Evolutionary conservation across 2,329 filamentous ascomycete species (phyloP), one percentile per base, ranked within the genome.

Genomic region (Fusarium caatingaense): DNA sequence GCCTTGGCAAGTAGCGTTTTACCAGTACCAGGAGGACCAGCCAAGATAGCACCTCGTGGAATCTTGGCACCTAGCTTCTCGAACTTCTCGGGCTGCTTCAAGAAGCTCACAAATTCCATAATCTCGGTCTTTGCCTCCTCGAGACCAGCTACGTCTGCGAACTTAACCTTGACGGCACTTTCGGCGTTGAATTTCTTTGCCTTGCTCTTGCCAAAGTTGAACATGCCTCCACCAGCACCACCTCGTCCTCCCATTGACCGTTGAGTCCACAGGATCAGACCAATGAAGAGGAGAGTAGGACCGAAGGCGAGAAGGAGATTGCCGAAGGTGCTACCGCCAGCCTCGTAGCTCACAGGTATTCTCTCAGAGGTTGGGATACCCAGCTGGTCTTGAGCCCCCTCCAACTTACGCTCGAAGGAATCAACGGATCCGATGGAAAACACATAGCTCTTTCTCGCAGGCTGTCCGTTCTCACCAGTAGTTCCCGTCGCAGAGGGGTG

Each of bases 101-200:
- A 83, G 85, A 99, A 99, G 78, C 92, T 94, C 73, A 99, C 96
- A 76, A 99, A 99, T 81, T 99, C 96, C 94, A 98, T 98, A 74
- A 99, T 99, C 82, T 99, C 96, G 60, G 90, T 86, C 86, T 99
- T 99, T 60, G 96, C 96, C 82, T 99, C 96, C 79, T 99, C 96
- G 90, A 98, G 95, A 72, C 96, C 96, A 44, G 96, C 96, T 45
- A 99, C 96, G 78, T 99, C 96, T 48, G 93, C 86, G 79, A 99
- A 99, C 81, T 98, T 98, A 80, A 97, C 94, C 83, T 97, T 97
- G 83, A 99, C 88, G 60, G 96, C 93, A 13, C 93, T 93, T 84
- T 99, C 96, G 74, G 98, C 94, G 80, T 98, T 99, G 86, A 98
- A 99, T 76, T 93, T 92, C 85, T 97, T 98, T 27, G 96, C 96